Conservation (phyloP, 23 red algal genomes). For the Gracilaria caudata region DNA sequence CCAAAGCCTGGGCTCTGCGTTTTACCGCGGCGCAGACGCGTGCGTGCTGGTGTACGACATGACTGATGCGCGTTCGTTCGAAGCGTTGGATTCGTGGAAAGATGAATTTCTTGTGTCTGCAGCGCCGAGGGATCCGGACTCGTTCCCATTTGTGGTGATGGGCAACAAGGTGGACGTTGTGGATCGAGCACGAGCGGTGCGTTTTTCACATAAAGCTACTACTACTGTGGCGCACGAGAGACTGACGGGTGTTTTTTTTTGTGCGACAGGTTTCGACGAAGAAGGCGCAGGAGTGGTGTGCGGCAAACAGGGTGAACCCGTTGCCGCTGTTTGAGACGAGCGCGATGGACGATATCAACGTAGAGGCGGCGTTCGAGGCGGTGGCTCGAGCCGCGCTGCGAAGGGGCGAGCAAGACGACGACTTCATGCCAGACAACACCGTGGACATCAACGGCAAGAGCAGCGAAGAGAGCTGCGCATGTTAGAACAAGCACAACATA, state of each 20-base stretch:
- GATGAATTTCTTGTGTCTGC: slow-evolving; percentile 96
- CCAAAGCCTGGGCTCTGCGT: slow-evolving; percentile 92
- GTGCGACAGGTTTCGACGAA: slow-evolving; percentile 62
- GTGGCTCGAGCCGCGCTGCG: slow-evolving; percentile 83
- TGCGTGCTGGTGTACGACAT: slow-evolving; percentile 96
- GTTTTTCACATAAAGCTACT: background rate
- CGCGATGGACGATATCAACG: slow-evolving; percentile 91
- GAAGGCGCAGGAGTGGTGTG: slow-evolving; percentile 85
- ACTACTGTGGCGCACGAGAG: background rate
- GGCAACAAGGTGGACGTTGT: slow-evolving; percentile 96
- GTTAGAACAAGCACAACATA: slow-evolving; percentile 21
- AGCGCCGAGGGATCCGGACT: slow-evolving; percentile 78
- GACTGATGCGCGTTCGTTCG: slow-evolving; percentile 86
- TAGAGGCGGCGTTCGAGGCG: slow-evolving; percentile 90
- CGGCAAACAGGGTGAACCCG: slow-evolving; percentile 63
- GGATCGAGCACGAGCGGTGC: slow-evolving; percentile 57
- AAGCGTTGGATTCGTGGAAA: slow-evolving; percentile 88
- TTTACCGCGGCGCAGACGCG: slow-evolving; percentile 98
- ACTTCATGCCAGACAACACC: slow-evolving; percentile 72
- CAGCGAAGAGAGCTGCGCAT: slow-evolving; percentile 58
- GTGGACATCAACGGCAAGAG: slow-evolving; percentile 71
- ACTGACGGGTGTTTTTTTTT: background rate
- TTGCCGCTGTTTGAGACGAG: slow-evolving; percentile 95
- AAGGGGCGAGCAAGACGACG: slow-evolving; percentile 81
- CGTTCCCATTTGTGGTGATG: slow-evolving; percentile 97